A percentile compares a stretch with the other conserved stretches of the same genome.
phyloP scores from a whole-genome alignment of 352 stramenopile species.

The Globisporangium canariense region DNA sequence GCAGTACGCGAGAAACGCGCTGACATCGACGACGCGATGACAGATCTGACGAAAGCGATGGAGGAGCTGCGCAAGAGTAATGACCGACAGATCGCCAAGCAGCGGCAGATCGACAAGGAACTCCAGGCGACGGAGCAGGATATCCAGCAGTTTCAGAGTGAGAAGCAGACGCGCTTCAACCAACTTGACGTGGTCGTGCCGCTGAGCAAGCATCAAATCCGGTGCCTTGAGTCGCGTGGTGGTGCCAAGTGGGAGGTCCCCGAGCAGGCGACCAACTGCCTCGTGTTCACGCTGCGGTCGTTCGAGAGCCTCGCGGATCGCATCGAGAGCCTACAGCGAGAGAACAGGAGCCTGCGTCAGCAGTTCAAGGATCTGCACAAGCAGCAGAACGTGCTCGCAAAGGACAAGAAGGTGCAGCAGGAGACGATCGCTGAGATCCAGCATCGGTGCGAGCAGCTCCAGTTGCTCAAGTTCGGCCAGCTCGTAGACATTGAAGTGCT shows the following conservation, averaged over 20 bases:
- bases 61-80: slow-evolving; percentile 87
- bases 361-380: slow-evolving; percentile 89
- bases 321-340: slow-evolving; percentile 76
- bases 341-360: slow-evolving; percentile 84
- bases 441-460: slow-evolving; percentile 71
- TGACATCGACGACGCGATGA: slow-evolving; percentile 87
- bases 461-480: slow-evolving; percentile 79
- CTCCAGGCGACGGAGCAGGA: slow-evolving; percentile 83
- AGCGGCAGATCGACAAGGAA: slow-evolving; percentile 92
- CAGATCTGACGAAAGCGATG: slow-evolving; percentile 83
- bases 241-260: slow-evolving; percentile 39
- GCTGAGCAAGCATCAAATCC: slow-evolving; percentile 71
- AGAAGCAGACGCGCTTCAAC: slow-evolving; percentile 93
- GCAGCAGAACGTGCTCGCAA: slow-evolving; percentile 77
- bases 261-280: slow-evolving; percentile 41
- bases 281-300: slow-evolving; percentile 67
- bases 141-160: slow-evolving; percentile 90
- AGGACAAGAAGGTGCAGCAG: slow-evolving; percentile 76
- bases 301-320: slow-evolving; percentile 64
- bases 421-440: slow-evolving; percentile 60
- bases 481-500: slow-evolving; percentile 86
- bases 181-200: slow-evolving; percentile 81
- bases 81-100: slow-evolving; percentile 81
- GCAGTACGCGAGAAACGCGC: slow-evolving; percentile 89
- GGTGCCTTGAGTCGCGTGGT: slow-evolving; percentile 38